A percentile compares a stretch with the other conserved stretches of the same genome.
phyloP scores from a whole-genome alignment of 108 stramenopile genomes.

The Schizochytrium sp. region DNA sequence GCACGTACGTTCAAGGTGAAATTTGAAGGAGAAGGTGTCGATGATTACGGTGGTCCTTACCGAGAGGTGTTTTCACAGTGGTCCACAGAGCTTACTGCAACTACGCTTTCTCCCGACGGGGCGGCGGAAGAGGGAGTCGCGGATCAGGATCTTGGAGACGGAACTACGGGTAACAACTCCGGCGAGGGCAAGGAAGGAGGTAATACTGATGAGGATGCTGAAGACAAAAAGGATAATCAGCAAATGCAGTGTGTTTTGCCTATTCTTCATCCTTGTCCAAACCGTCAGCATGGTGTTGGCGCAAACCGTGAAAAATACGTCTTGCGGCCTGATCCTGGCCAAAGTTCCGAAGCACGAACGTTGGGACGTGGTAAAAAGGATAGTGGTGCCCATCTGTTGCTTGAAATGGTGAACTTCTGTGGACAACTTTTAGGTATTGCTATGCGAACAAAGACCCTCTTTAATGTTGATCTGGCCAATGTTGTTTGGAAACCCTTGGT shows the following conservation, averaged over 20 bases:
- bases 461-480: constrained; percentile 69
- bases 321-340: background rate
- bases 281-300: constrained; percentile 69
- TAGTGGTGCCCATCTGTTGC: constrained; percentile 55
- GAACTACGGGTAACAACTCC: background rate
- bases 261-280: constrained; percentile 69
- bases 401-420: constrained; percentile 70
- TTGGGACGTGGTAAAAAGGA: background rate
- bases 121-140: background rate
- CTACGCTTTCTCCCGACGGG: constrained; percentile 13
- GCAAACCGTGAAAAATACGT: constrained; percentile 70
- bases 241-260: constrained; percentile 62
- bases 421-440: constrained; percentile 75
- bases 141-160: constrained; percentile 10
- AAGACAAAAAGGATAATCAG: constrained; percentile 1
- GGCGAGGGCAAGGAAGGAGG: background rate
- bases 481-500: constrained; percentile 74
- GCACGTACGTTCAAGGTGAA: constrained; percentile 71
- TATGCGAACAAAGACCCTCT: constrained; percentile 63
- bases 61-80: constrained; percentile 84
- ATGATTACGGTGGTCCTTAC: constrained; percentile 98
- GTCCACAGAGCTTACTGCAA: constrained; percentile 42
- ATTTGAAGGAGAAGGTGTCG: constrained; percentile 86
- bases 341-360: background rate
- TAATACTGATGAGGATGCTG: background rate